Percentiles rank a stretch among this genome's conserved stretches.
Conservation (phyloP, 768 basidiomycete genomes). For the Boletellus ananiceps region DNA sequence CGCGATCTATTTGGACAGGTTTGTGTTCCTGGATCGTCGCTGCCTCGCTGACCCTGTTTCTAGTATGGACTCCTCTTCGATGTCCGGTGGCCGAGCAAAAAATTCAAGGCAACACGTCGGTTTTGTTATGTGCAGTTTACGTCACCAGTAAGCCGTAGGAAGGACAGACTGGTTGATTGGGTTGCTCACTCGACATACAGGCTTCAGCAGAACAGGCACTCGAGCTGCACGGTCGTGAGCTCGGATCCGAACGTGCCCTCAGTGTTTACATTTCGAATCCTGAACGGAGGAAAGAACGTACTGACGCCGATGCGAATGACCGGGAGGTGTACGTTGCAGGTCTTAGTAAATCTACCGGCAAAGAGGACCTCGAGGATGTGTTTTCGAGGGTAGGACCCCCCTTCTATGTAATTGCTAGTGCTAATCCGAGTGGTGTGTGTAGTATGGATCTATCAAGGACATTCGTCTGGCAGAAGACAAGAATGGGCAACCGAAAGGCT, state of each 20-base stretch:
- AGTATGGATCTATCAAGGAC: conserved; percentile 84
- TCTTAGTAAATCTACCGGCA: conserved; percentile 70
- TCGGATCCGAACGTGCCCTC: conserved; percentile 63
- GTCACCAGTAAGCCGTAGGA: conserved; percentile 56
- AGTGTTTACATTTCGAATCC: conserved; percentile 90
- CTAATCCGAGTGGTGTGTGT: background rate
- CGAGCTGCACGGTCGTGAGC: conserved; percentile 72
- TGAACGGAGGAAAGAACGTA: conserved; percentile 81
- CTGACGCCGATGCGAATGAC: conserved; percentile 80
- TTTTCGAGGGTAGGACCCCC: conserved; percentile 62
- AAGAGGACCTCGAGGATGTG: conserved; percentile 71
- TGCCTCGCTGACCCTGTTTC: conserved; percentile 1
- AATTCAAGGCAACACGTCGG: conserved; percentile 84
- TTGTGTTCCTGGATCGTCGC: conserved; percentile 10
- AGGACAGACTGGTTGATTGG: background rate
- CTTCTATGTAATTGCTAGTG: background rate
- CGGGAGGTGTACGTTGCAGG: conserved; percentile 87
- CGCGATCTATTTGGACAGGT: conserved; percentile 78
- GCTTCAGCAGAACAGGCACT: conserved; percentile 68
- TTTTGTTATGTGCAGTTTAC: conserved; percentile 95
- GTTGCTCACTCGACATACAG: conserved; percentile 31
- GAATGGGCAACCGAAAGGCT: conserved; percentile 70
- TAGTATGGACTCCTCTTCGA: conserved; percentile 92
- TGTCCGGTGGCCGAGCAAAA: conserved; percentile 97
- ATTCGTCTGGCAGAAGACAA: conserved; percentile 75